Evolutionary conservation across 768 basidiomycete genomes (phyloP), one percentile per base, ranked within the genome.

Genomic region (Dacryopinax primogenitus): DNA sequence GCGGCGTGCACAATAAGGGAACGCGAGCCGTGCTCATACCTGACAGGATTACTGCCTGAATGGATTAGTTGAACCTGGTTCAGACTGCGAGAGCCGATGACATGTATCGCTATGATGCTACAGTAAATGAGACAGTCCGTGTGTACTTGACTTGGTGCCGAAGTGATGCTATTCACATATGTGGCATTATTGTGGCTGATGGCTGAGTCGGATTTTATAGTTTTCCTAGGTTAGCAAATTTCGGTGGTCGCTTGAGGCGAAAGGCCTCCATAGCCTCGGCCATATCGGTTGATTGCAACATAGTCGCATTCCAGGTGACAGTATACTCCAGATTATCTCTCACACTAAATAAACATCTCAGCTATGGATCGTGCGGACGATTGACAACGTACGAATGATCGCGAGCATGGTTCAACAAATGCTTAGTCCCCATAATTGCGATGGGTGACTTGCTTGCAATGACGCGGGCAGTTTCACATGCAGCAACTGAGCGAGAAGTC

Each of bases 391-490:
- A n/a, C n/a, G n/a, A n/a, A n/a, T n/a, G n/a, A n/a, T 37, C 11
- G 36, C 11, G 11, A 37, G 18, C 36, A 18, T 37, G 11, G 18
- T 82, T 78, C 62, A 95, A 77, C 0, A 94, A 74, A 65, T 83
- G 84, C 76, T 95, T 96, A 4, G 90, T 86, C 0, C 87, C 84
- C 0, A 80, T 68, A 0, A 90, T 84, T 0, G 92, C 92, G 1
- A 94, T 76, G 0, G 92, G 92, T 34, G 86, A 87, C 76, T 93
- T 93, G 23, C 69, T 67, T 35, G 88, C 87, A 32, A 93, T 87
- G 1, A 79, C 70, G 65, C 76, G 76, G 0, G 88, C 92, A 15
- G 88, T 76, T 15, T 81, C 77, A n/a, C 92, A 66, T 0, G 90
- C 88, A 0, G 81, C 84, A 3, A 62, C 32, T n/a, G 12, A 13